Evolutionary conservation across 306 rosid species (phyloP).

Genomic region (Ormosia emarginata): DNA sequence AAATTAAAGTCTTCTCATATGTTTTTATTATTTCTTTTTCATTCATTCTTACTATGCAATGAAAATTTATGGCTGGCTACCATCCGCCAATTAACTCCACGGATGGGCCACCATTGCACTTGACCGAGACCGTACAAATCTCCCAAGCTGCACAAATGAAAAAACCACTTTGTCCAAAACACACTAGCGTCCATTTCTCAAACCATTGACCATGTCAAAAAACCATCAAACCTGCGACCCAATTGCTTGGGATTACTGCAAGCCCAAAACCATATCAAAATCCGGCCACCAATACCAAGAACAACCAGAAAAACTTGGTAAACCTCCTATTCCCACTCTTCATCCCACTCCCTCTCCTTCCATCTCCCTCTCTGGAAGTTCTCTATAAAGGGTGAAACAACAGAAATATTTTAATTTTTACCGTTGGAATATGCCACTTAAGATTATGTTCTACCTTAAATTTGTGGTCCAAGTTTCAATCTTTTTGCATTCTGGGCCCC

Average conservation of each 20-base stretch:
- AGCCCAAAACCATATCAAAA: background rate
- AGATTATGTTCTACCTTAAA: conserved; percentile 22
- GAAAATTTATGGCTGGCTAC: background rate
- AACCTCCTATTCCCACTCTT: background rate
- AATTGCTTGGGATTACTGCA: background rate
- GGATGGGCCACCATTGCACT: background rate
- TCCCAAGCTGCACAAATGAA: background rate
- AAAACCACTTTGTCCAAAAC: background rate
- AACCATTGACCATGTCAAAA: background rate
- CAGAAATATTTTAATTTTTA: background rate
- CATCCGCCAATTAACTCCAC: background rate
- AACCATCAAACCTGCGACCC: background rate
- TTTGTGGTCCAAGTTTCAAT: conserved; percentile 40
- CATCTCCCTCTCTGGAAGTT: background rate
- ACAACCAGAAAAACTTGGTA: background rate
- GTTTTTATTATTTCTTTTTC: background rate
- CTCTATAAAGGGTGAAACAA: background rate
- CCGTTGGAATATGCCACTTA: background rate
- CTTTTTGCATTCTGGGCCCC: conserved; percentile 49
- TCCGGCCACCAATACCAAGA: background rate
- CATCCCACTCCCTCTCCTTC: background rate
- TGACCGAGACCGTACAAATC: background rate
- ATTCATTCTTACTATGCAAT: background rate
- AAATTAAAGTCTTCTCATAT: background rate
- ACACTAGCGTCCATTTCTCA: background rate